Evolutionary conservation across 1,284 basidiomycete species (phyloP).

Genomic region (Coniophora puteana): DNA sequence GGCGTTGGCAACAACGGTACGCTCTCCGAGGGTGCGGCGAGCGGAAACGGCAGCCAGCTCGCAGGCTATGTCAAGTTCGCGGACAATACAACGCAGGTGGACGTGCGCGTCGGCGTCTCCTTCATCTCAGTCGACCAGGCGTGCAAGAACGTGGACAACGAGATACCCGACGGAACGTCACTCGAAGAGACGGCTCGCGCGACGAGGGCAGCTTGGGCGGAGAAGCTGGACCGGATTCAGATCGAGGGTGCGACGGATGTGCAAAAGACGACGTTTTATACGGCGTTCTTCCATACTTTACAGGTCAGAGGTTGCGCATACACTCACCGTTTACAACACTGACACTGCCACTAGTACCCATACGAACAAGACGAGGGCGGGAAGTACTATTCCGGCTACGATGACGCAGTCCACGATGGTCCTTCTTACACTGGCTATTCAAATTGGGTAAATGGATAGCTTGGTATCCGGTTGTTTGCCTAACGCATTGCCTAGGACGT

Average conservation of each 20-base stretch:
- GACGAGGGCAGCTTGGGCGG: conserved; percentile 66
- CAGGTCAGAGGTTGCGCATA: conserved; percentile 39
- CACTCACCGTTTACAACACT: neutral
- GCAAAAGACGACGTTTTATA: conserved; percentile 60
- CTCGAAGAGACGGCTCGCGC: conserved; percentile 59
- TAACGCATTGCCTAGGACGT: conserved; percentile 50
- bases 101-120: conserved; percentile 71
- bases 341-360: conserved; percentile 55
- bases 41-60: conserved; percentile 41
- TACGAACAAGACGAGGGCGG: conserved; percentile 73
- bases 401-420: conserved; percentile 59
- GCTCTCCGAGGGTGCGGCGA: conserved; percentile 24
- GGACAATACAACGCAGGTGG: conserved; percentile 35
- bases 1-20: conserved; percentile 52
- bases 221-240: conserved; percentile 64
- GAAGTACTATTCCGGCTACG: conserved; percentile 76
- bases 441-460: conserved; percentile 57
- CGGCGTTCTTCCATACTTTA: conserved; percentile 63
- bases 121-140: conserved; percentile 80
- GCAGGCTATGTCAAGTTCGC: conserved; percentile 59
- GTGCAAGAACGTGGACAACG: conserved; percentile 52
- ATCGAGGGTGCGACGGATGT: conserved; percentile 54
- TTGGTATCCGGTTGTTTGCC: neutral
- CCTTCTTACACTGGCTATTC: conserved; percentile 79
- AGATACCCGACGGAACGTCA: conserved; percentile 57